These are phyloP conservation scores for Calycina herbarum DNA, from an alignment of 2,329 filamentous ascomycete genomes.

Conservation along the genomic window DNA sequence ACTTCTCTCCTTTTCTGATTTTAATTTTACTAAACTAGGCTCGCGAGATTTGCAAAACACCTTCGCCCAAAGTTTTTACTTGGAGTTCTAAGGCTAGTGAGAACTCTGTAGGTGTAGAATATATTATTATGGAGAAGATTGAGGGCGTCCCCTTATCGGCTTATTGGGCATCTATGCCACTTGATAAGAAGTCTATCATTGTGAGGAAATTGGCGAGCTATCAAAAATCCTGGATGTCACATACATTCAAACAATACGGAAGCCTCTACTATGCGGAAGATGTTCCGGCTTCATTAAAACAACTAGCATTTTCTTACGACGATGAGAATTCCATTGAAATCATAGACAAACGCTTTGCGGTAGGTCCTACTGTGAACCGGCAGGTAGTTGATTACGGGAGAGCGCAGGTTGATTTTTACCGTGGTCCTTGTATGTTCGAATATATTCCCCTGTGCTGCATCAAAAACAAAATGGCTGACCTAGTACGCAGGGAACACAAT, in stretches of 20 bases:
- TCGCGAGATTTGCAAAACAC: conserved; percentile 33
- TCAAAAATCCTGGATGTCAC: conserved; percentile 37
- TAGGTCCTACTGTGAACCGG: conserved; percentile 4
- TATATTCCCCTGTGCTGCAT: not conserved
- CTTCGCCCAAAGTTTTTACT: conserved; percentile 45
- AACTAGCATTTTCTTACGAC: not conserved
- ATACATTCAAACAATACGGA: conserved; percentile 33
- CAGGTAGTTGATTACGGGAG: not conserved
- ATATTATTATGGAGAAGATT: conserved; percentile 43
- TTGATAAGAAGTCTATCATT: conserved; percentile 32
- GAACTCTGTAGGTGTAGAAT: conserved; percentile 40
- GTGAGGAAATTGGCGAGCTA: conserved; percentile 38
- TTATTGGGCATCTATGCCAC: conserved; percentile 29
- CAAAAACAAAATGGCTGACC: conserved; percentile 4
- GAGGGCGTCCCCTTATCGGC: conserved; percentile 35
- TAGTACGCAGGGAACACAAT: conserved; percentile 13
- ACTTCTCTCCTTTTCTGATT: not conserved
- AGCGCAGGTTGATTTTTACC: conserved; percentile 12
- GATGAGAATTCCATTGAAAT: not conserved
- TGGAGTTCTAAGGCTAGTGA: conserved; percentile 40
- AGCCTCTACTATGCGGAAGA: conserved; percentile 16
- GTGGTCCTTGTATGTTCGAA: conserved; percentile 17
- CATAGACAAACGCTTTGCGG: not conserved
- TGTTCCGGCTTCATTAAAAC: not conserved
- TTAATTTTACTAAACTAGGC: not conserved